Evolutionary conservation across 306 rosid genomes (phyloP).

Genomic region (Citrullus mucosospermus): DNA sequence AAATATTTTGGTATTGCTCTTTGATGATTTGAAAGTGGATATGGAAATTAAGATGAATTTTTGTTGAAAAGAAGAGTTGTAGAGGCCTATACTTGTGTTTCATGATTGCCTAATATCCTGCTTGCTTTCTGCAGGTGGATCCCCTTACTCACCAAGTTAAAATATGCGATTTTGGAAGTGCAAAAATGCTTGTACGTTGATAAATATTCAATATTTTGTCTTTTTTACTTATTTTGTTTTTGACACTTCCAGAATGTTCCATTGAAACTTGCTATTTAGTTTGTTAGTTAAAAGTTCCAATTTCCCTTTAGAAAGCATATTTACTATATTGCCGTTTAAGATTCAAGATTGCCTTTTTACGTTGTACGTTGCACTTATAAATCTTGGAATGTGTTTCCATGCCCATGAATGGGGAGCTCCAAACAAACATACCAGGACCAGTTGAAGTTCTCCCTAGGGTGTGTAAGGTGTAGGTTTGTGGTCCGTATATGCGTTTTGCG

Average conservation of each 20-base stretch:
- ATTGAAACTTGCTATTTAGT: neutral
- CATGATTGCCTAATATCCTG: conserved; percentile 11
- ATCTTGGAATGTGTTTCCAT: neutral
- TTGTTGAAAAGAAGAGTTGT: neutral
- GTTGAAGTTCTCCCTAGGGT: neutral
- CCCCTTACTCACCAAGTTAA: conserved; percentile 92
- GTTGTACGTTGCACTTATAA: neutral
- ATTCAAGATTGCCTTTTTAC: neutral
- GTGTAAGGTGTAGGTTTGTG: neutral
- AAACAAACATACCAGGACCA: neutral
- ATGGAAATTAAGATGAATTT: neutral
- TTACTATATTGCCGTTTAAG: neutral
- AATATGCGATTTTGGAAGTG: conserved; percentile 95
- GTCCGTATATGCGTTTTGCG: neutral
- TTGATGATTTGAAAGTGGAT: neutral
- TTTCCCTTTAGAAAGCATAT: neutral
- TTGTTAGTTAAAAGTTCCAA: neutral
- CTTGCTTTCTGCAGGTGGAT: conserved; percentile 60
- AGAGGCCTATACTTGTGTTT: neutral
- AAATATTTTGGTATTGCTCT: conserved; percentile 66
- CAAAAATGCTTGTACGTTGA: conserved; percentile 76
- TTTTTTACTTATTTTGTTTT: neutral
- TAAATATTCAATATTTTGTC: conserved; percentile 9
- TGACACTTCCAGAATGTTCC: neutral
- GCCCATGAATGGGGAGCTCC: neutral